These are phyloP conservation scores for Globisporangium middletonii DNA, from an alignment of 352 stramenopile species.

Conservation along the genomic window DNA sequence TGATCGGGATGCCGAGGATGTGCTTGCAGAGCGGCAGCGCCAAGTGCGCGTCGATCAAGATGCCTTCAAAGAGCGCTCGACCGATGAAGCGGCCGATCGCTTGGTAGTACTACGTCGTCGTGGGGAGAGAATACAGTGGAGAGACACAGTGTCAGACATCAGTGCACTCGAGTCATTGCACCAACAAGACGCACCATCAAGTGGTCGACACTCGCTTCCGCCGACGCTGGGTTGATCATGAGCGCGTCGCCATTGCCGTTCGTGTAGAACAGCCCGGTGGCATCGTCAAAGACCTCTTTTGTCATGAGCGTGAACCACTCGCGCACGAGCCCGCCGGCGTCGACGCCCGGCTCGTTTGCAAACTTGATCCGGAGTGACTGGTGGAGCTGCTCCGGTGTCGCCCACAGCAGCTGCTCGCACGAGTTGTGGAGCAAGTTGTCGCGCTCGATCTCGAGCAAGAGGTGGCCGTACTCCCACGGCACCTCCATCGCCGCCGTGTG, in stretches of 20 bases:
- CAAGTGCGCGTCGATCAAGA: constrained; percentile 79
- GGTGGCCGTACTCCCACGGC: constrained; percentile 83
- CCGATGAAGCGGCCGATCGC: constrained; percentile 86
- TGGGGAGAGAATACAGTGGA: no score
- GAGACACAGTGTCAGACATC: constrained; percentile 5
- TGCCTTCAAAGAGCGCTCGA: constrained; percentile 85
- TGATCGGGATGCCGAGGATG: constrained; percentile 85
- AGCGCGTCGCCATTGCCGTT: constrained; percentile 70
- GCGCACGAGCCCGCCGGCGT: constrained; percentile 86
- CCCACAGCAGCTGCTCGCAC: constrained; percentile 82
- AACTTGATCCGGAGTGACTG: constrained; percentile 89
- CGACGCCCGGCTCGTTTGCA: constrained; percentile 86
- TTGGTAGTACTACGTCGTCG: constrained; percentile 56
- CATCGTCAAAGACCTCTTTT: constrained; percentile 85
- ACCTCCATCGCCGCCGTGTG: constrained; percentile 82
- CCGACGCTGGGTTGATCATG: constrained; percentile 81
- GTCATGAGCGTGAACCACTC: constrained; percentile 92
- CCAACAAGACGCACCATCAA: constrained; percentile 46
- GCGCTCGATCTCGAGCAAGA: constrained; percentile 82
- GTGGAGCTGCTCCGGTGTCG: constrained; percentile 76
- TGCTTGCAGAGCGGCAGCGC: constrained; percentile 87
- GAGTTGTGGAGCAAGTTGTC: constrained; percentile 88
- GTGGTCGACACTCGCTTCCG: constrained; percentile 79
- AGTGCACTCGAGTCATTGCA: constrained; percentile 9
- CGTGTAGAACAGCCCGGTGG: constrained; percentile 74